Evolutionary conservation across 176 grass and related monocot genomes (phyloP), one percentile per base, ranked within the genome.

Genomic region (Tillandsia fasciculata): DNA sequence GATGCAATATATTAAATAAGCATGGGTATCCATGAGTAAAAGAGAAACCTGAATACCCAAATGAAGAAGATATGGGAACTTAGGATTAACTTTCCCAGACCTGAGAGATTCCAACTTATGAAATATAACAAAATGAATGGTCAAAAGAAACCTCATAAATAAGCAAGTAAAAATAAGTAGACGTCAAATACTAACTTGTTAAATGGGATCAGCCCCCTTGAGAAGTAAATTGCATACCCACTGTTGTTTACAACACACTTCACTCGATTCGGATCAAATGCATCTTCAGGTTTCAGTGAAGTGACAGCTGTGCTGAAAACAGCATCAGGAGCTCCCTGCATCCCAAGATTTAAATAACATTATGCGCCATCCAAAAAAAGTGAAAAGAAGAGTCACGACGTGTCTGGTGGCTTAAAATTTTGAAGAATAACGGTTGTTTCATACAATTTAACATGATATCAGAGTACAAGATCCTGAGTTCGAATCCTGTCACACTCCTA

Each of bases 151-250:
- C 51, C 12, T 18, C 4, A 17, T 14, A 58, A 7, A 58, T 14
- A 13, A 8, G n/a, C 2, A 58, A 3, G 18, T 1, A 54, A 54
- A n/a, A 22, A 8, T 20, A 14, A 59, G 10, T 20, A 56, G 13
- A 28, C 17, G 33, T 4, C 11, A 26, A 13, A 24, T n/a, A 66
- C 76, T 87, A 63, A 99, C 94, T 99, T 99, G 70, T 93, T 93
- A 74, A 81, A 99, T 72, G 94, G 89, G 17, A 99, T 86, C 61
- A 99, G 73, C 13, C 94, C 94, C 79, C 94, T 87, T 50, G 94
- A 99, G 70, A 99, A 99, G 57, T 99, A 99, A 65, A 99, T 93
- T 24, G 94, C 94, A 79, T 99, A 99, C 52, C 89, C 94, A 66
- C 70, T 80, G 77, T 83, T 99, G 68, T 99, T 87, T 22, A 99